Evolutionary conservation across 257 asterid genomes (phyloP), one percentile per base, ranked within the genome.

Genomic region (Solanum bulbocastanum): DNA sequence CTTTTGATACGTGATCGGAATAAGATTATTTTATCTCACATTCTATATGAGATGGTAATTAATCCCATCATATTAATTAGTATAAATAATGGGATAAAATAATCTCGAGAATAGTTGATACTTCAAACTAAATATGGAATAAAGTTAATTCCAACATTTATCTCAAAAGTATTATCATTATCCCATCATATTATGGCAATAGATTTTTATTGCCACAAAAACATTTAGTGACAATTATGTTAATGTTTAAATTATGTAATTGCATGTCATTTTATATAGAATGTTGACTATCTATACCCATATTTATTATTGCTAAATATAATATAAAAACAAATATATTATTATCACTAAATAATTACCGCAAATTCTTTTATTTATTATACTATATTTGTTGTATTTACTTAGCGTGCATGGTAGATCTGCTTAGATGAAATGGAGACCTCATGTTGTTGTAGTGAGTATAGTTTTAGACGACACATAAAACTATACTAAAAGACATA

Each of bases 1-100:
- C 10, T 35, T 35, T 16, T 33, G 23, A 11, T 72, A 9, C 0
- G 3, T 3, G 1, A 9, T 52, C 0, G 2, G 0, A 0, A 60
- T 22, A 20, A 13, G 4, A 22, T 56, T 56, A 20, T 56, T 7
- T 56, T 6, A 52, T 8, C 25, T 8, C 25, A 12, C 2, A 2
- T 62, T 4, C 4, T 62, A 4, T 23, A 23, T n/a, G 14, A n/a
- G 14, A 4, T 62, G 4, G 7, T 23, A n/a, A 65, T 5, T 9
- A 62, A 25, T n/a, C 7, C 6, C 3, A 10, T 4, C 6, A n/a
- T 65, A 65, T 65, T 46, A 46, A 15, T 65, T 46, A 46, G 16
- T 65, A 10, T 2, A 65, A 10, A 65, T 25, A 12, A 2, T 12
- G 10, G 4, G 5, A 65, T 62, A 2, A 62, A 1, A 25, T 25